Evolutionary conservation across 805 yeast species (phyloP).

Genomic region (Kazachstania kunashirensis): DNA sequence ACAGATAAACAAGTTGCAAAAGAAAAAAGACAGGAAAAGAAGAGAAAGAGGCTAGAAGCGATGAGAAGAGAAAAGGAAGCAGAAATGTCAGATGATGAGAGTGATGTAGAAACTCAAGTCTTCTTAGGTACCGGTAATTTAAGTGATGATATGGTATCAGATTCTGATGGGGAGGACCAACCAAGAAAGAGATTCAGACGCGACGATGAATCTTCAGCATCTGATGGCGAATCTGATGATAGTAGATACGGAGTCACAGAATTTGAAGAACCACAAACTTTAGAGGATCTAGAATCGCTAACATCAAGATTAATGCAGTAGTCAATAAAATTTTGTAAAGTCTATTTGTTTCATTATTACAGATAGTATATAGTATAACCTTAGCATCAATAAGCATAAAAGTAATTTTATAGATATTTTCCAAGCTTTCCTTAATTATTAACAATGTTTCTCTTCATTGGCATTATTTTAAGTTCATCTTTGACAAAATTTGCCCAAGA

Average conservation of each 20-base stretch:
- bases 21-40: conserved; percentile 76
- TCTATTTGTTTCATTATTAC: no score
- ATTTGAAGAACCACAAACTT: conserved; percentile 77
- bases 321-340: neutral
- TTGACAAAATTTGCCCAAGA: conserved; percentile 25
- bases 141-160: conserved; percentile 34
- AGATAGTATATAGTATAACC: no score
- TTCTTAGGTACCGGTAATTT: conserved; percentile 28
- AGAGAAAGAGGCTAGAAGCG: conserved; percentile 74
- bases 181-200: conserved; percentile 22
- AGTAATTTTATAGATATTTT: no score
- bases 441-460: conserved; percentile 2
- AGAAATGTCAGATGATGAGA: conserved; percentile 17
- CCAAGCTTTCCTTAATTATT: no score
- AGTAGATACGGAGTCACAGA: conserved; percentile 42
- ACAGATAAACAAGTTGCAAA: conserved; percentile 71
- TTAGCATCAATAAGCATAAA: no score
- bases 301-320: conserved; percentile 39
- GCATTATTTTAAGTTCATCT: conserved; percentile 16
- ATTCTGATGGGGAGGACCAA: conserved; percentile 20
- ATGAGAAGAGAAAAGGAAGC: conserved; percentile 46
- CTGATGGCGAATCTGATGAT: conserved; percentile 27
- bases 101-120: conserved; percentile 23
- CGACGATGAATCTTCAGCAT: conserved; percentile 8
- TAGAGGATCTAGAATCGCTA: conserved; percentile 89